Percentiles rank a stretch among this genome's conserved stretches.
Evolutionary conservation across 768 basidiomycete genomes (phyloP).

Genomic region (Boletellus ananiceps): DNA sequence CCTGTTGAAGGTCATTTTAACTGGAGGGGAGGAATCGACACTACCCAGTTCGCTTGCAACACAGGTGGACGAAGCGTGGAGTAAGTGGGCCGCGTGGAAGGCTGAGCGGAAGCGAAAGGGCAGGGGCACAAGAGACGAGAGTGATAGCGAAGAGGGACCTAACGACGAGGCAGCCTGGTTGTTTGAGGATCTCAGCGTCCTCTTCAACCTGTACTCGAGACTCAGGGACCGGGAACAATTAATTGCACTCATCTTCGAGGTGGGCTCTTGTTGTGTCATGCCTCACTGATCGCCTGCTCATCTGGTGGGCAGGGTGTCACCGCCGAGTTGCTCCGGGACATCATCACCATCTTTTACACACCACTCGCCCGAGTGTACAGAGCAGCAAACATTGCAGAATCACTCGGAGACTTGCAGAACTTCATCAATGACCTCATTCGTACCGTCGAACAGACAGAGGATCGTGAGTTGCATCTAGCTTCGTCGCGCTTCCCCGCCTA

Average conservation of each 20-base stretch:
- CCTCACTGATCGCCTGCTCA: constrained; percentile 1
- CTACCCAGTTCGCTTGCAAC: constrained; percentile 77
- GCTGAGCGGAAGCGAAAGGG: constrained; percentile 51
- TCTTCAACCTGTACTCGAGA: constrained; percentile 72
- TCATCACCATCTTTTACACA: constrained; percentile 97
- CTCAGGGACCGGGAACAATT: constrained; percentile 87
- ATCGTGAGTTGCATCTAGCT: constrained; percentile 50
- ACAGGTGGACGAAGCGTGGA: constrained; percentile 70
- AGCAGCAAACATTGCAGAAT: constrained; percentile 95
- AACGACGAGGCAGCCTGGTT: constrained; percentile 95
- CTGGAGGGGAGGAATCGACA: constrained; percentile 69
- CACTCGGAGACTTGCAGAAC: constrained; percentile 82
- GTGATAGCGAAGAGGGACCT: constrained; percentile 93
- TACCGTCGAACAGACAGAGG: constrained; percentile 90
- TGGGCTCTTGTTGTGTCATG: constrained; percentile 27
- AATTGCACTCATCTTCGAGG: constrained; percentile 94
- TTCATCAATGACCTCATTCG: constrained; percentile 93
- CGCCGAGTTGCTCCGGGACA: constrained; percentile 92
- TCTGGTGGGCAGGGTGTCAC: constrained; percentile 69
- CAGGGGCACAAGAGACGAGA: constrained; percentile 27
- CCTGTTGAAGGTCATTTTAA: constrained; percentile 73
- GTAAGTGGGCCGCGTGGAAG: constrained; percentile 75
- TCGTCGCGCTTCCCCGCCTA: neutral
- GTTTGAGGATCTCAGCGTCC: constrained; percentile 82
- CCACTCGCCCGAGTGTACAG: constrained; percentile 96